phyloP scores from a whole-genome alignment of 768 basidiomycete genomes.

The Trametes gibbosa region DNA sequence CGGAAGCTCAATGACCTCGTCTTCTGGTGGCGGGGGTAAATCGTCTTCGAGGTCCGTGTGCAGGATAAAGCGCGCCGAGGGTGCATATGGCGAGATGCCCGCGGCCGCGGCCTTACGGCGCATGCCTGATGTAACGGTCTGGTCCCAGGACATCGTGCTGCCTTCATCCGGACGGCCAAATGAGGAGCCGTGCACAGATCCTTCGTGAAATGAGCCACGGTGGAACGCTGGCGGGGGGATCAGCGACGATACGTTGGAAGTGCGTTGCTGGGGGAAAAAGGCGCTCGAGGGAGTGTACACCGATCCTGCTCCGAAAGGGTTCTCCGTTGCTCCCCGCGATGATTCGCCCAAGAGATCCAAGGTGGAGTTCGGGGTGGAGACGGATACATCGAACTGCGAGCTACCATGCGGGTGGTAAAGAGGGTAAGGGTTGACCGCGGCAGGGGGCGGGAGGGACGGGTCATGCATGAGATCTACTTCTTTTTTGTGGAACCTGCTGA shows the following conservation, averaged over 20 bases:
- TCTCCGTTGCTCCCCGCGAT: background rate
- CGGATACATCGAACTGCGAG: background rate
- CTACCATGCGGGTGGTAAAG: constrained; percentile 8
- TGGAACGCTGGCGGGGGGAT: background rate
- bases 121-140: constrained; percentile 41
- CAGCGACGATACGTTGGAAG: background rate
- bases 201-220: background rate
- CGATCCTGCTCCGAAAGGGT: background rate
- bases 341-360: background rate
- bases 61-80: constrained; percentile 56
- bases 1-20: constrained; percentile 69
- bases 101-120: constrained; percentile 57
- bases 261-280: constrained; percentile 1
- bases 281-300: background rate
- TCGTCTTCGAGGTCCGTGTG: constrained; percentile 70
- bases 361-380: constrained; percentile 8
- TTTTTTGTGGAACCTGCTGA: constrained; percentile 14
- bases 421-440: constrained; percentile 17
- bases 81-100: constrained; percentile 36
- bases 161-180: constrained; percentile 1
- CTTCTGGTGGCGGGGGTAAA: constrained; percentile 37
- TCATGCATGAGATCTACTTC: constrained; percentile 16
- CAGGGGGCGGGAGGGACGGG: constrained; percentile 7
- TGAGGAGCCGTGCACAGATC: background rate
- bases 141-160: constrained; percentile 10